phyloP scores from a whole-genome alignment of 306 rosid species.

The Lathyrus oleraceus region DNA sequence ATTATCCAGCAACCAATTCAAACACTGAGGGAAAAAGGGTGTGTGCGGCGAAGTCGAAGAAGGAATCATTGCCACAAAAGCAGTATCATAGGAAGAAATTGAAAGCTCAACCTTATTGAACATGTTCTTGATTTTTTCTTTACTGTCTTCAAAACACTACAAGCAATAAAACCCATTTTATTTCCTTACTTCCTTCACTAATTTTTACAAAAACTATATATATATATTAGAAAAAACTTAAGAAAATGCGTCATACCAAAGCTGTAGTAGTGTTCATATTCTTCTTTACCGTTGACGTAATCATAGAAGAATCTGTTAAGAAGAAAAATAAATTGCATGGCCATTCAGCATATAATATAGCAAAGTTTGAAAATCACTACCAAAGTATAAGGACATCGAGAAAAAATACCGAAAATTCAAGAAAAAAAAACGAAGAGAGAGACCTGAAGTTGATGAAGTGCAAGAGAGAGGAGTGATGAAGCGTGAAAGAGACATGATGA shows the following conservation, averaged over 20 bases:
- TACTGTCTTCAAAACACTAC: conserved; percentile 59
- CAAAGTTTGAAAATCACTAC: neutral
- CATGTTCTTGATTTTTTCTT: conserved; percentile 61
- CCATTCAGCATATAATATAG: neutral
- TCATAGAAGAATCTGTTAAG: conserved; percentile 34
- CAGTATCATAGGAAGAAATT: conserved; percentile 81
- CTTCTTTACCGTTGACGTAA: conserved; percentile 26
- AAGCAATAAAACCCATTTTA: conserved; percentile 16
- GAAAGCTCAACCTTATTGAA: conserved; percentile 71
- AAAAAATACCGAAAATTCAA: too few species aligned
- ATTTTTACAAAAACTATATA: too few species aligned
- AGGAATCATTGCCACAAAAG: conserved; percentile 93
- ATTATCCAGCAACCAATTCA: conserved; percentile 70
- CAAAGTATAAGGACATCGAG: neutral
- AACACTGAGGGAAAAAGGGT: conserved; percentile 75
- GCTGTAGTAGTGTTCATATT: conserved; percentile 12
- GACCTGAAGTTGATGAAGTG: conserved; percentile 44
- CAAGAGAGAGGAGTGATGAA: conserved; percentile 27
- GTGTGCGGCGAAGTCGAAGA: conserved; percentile 48
- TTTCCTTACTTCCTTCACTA: too few species aligned
- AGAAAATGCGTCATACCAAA: conserved; percentile 34
- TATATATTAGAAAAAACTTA: too few species aligned
- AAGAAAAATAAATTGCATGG: neutral
- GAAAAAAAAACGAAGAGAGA: neutral
- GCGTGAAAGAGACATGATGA: conserved; percentile 41